A percentile compares a stretch with the other conserved stretches of the same genome.
phyloP scores from a whole-genome alignment of 2,329 filamentous ascomycete species.

The Leptodontidium sp. region DNA sequence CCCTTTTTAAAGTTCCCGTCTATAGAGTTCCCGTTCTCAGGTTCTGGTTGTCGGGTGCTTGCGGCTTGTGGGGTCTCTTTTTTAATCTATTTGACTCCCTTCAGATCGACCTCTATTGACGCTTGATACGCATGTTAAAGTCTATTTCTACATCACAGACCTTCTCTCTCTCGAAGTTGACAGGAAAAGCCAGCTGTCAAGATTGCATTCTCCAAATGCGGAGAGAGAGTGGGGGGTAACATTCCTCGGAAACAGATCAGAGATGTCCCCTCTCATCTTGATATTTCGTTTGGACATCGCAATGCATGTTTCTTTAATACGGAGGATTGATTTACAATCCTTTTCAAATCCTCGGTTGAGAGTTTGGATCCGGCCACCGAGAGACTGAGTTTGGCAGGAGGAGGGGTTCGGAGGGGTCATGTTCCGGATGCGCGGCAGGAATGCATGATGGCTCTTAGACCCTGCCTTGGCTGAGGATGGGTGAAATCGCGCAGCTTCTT shows the following conservation, averaged over 20 bases:
- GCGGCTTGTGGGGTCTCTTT: neutral
- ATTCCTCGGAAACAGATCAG: neutral
- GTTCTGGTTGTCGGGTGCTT: neutral
- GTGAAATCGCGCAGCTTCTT: slow-evolving; percentile 6
- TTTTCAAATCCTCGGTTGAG: neutral
- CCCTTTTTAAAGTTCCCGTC: slow-evolving; percentile 6
- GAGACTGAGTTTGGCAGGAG: neutral
- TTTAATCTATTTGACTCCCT: slow-evolving; percentile 16
- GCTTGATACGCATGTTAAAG: slow-evolving; percentile 7
- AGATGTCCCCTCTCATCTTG: neutral
- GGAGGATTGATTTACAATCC: neutral
- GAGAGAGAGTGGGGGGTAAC: neutral
- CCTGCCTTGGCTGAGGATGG: slow-evolving; percentile 6
- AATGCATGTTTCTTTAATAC: neutral
- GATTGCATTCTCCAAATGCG: neutral
- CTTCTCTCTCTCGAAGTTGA: neutral
- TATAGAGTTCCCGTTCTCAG: neutral
- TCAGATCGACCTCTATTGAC: neutral
- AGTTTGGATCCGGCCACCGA: neutral
- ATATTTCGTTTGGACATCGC: neutral
- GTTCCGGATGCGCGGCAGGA: slow-evolving; percentile 24
- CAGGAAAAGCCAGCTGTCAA: neutral
- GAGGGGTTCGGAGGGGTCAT: slow-evolving; percentile 15
- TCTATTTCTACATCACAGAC: neutral
- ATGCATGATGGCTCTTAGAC: slow-evolving; percentile 23